phyloP scores from a whole-genome alignment of 805 yeast genomes.

The Metschnikowia lochheadii region DNA sequence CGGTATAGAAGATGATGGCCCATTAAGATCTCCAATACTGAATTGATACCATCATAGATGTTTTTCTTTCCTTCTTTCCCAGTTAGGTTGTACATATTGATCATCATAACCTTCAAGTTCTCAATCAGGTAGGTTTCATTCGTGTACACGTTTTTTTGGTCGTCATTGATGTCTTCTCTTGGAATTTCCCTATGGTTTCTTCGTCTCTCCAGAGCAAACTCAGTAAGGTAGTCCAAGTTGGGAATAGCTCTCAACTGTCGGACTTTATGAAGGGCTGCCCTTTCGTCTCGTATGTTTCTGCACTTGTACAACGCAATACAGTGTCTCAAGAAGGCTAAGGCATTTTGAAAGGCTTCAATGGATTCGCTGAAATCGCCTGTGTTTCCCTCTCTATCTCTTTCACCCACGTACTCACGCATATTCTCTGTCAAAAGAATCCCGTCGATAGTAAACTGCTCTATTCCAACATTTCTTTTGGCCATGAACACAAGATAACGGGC shows the following conservation, averaged over 20 bases:
- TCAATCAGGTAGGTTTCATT: constrained; percentile 1
- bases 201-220: neutral
- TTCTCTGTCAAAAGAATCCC: neutral
- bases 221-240: neutral
- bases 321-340: constrained; percentile 1
- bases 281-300: neutral
- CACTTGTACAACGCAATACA: neutral
- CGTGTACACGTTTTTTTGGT: neutral
- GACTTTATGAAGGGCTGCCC: neutral
- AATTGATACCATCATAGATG: constrained; percentile 1
- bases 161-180: neutral
- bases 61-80: neutral
- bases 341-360: neutral
- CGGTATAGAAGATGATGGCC: constrained; percentile 6
- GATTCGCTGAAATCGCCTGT: neutral
- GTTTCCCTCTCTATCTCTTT: neutral
- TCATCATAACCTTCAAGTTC: constrained; percentile 1
- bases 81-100: neutral
- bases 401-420: constrained; percentile 1
- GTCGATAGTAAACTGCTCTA: neutral
- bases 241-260: neutral
- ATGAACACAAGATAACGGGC: constrained; percentile 2
- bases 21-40: constrained; percentile 4
- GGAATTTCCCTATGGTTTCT: neutral
- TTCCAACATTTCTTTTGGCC: neutral